Evolutionary conservation across 2,329 filamentous ascomycete genomes (phyloP).

Genomic region (Fusarium sulawesiense): DNA sequence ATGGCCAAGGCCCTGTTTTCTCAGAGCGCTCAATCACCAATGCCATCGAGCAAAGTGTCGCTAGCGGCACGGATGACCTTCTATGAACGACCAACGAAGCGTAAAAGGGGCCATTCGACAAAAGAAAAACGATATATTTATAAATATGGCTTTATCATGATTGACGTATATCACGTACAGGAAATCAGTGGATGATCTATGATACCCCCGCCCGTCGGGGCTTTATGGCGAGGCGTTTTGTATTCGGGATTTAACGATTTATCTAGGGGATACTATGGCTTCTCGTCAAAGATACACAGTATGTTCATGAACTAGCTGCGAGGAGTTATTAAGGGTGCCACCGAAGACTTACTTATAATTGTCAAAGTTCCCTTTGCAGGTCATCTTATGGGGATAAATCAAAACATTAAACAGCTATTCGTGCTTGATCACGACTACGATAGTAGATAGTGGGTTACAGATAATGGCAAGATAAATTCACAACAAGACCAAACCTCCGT

Average conservation of each 20-base stretch:
- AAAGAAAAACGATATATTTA: conserved; percentile 9
- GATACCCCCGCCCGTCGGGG: conserved; percentile 46
- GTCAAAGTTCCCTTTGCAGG: neutral
- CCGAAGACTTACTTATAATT: neutral
- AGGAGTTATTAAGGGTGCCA: conserved; percentile 15
- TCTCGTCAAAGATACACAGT: neutral
- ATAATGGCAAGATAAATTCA: neutral
- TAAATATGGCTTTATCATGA: conserved; percentile 37
- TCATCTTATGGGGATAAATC: neutral
- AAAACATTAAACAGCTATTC: neutral
- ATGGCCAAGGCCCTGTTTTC: conserved; percentile 90
- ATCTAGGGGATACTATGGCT: conserved; percentile 4
- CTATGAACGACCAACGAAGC: conserved; percentile 48
- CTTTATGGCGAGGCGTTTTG: conserved; percentile 45
- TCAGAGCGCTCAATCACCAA: conserved; percentile 77
- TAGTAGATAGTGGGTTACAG: neutral
- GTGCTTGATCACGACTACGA: neutral
- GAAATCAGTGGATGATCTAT: conserved; percentile 33
- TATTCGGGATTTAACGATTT: conserved; percentile 34
- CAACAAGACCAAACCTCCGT: neutral
- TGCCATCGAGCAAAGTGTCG: conserved; percentile 83
- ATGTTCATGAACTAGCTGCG: conserved; percentile 2
- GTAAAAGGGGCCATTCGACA: conserved; percentile 15
- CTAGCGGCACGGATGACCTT: conserved; percentile 82
- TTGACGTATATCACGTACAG: conserved; percentile 43